Percentiles rank a stretch among this genome's conserved stretches.
Conservation (phyloP, 306 rosid genomes). For the Fragaria vesca region DNA sequence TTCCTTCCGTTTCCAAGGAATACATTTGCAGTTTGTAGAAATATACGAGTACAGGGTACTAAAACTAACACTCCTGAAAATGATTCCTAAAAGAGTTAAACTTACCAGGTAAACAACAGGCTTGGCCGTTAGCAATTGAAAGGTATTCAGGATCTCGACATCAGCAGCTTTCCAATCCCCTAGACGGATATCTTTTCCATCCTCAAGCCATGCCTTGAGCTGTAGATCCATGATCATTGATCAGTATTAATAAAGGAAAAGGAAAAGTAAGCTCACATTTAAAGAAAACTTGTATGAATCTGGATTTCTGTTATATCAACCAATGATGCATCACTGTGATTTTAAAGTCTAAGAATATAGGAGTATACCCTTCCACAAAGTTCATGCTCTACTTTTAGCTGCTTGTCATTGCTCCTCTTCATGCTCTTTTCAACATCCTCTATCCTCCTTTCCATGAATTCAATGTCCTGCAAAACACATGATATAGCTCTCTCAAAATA, state of each 20-base stretch:
- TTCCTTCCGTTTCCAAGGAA: background rate
- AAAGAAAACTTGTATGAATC: background rate
- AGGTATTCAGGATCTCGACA: conserved; percentile 78
- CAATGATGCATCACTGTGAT: background rate
- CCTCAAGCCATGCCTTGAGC: conserved; percentile 76
- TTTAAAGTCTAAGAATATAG: background rate
- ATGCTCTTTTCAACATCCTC: conserved; percentile 96
- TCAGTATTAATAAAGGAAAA: conserved; percentile 2
- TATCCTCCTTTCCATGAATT: conserved; percentile 72
- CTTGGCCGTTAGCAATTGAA: conserved; percentile 94
- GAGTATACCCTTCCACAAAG: conserved; percentile 69
- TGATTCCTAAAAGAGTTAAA: background rate
- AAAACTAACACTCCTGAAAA: background rate
- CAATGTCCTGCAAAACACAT: conserved; percentile 62
- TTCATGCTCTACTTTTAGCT: conserved; percentile 81
- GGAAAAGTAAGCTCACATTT: background rate
- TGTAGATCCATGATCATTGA: conserved; percentile 35
- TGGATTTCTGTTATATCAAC: background rate
- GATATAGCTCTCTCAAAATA: conserved; percentile 16
- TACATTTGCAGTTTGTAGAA: background rate
- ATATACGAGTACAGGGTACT: background rate
- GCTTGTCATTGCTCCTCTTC: conserved; percentile 99
- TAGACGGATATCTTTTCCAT: conserved; percentile 89
- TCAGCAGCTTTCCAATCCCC: conserved; percentile 99
- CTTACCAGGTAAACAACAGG: conserved; percentile 93